Percentiles rank a stretch among this genome's conserved stretches.
phyloP scores from a whole-genome alignment of 768 basidiomycete genomes.

The Amanita brunnescens region DNA sequence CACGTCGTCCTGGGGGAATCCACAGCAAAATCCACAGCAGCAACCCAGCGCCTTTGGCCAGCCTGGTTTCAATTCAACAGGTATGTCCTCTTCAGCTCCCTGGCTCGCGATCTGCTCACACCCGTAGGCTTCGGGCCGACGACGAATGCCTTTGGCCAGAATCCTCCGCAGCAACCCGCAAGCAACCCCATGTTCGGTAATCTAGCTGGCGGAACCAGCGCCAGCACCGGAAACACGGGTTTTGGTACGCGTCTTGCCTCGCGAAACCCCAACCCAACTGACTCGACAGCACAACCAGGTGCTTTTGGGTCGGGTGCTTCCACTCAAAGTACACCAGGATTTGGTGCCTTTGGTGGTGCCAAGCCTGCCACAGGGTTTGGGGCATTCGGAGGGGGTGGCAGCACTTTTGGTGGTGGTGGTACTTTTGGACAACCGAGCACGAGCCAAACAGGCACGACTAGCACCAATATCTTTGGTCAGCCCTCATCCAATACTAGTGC shows the following conservation, averaged over 20 bases:
- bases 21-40: slow-evolving; percentile 58
- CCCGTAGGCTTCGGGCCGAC: slow-evolving; percentile 43
- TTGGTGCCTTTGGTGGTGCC: slow-evolving; percentile 50
- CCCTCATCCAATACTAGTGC: slow-evolving; percentile 32
- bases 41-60: slow-evolving; percentile 62
- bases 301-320: slow-evolving; percentile 33
- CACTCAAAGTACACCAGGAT: slow-evolving; percentile 26
- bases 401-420: slow-evolving; percentile 43
- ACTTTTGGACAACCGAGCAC: slow-evolving; percentile 33
- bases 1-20: slow-evolving; percentile 62
- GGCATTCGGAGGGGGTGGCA: slow-evolving; percentile 48
- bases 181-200: slow-evolving; percentile 81
- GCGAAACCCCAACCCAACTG: not conserved
- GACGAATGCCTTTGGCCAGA: slow-evolving; percentile 46
- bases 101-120: slow-evolving; percentile 13
- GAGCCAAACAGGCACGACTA: slow-evolving; percentile 16
- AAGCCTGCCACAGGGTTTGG: slow-evolving; percentile 75
- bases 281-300: slow-evolving; percentile 21
- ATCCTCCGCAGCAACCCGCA: slow-evolving; percentile 44
- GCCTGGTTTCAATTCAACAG: slow-evolving; percentile 53
- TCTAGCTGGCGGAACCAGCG: slow-evolving; percentile 28
- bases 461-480: slow-evolving; percentile 40
- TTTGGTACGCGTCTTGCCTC: slow-evolving; percentile 33
- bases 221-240: slow-evolving; percentile 24
- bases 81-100: slow-evolving; percentile 25